Percentiles rank a stretch among this genome's conserved stretches.
phyloP scores from a whole-genome alignment of 2,329 filamentous ascomycete species.

The Raffaelea deltoideospora region DNA sequence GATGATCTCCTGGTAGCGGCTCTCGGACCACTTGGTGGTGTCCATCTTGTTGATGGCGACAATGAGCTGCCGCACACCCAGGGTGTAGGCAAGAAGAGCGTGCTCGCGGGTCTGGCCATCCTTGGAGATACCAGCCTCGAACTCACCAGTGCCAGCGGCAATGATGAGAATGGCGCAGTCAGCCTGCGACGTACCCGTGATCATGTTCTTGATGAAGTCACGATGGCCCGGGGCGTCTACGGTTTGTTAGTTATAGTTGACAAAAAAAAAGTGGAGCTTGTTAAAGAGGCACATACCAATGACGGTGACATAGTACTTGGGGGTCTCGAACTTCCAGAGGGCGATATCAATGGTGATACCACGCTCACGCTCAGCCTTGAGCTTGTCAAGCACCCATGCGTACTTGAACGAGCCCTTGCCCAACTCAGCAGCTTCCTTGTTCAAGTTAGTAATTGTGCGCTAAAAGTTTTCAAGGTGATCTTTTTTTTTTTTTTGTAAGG shows the following conservation, averaged over 20 bases:
- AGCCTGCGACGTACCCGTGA: conserved; percentile 99
- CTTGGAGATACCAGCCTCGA: conserved; percentile 99
- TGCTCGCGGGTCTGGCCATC: conserved; percentile 99
- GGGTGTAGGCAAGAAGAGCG: conserved; percentile 98
- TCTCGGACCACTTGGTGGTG: conserved; percentile 96
- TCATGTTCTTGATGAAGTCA: conserved; percentile 99
- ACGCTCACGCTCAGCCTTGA: conserved; percentile 99
- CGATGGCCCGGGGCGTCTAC: conserved; percentile 94
- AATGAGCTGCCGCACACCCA: conserved; percentile 99
- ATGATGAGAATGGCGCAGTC: conserved; percentile 99
- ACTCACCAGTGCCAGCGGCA: conserved; percentile 99
- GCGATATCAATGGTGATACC: conserved; percentile 99
- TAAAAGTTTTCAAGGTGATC: no score
- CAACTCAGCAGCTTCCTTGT: conserved; percentile 91
- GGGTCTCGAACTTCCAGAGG: conserved; percentile 99
- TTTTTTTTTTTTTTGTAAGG: no score
- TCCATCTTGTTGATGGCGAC: conserved; percentile 99
- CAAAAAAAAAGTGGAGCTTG: conserved; percentile 1
- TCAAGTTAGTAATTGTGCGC: conserved; percentile 3
- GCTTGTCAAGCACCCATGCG: conserved; percentile 99
- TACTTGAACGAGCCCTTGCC: conserved; percentile 99
- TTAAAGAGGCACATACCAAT: conserved; percentile 54
- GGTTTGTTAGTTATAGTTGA: conserved; percentile 10
- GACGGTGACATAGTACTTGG: conserved; percentile 95
- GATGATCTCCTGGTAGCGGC: conserved; percentile 96